Evolutionary conservation across 176 grass and related monocot genomes (phyloP).

Genomic region (Oryza longistaminata): DNA sequence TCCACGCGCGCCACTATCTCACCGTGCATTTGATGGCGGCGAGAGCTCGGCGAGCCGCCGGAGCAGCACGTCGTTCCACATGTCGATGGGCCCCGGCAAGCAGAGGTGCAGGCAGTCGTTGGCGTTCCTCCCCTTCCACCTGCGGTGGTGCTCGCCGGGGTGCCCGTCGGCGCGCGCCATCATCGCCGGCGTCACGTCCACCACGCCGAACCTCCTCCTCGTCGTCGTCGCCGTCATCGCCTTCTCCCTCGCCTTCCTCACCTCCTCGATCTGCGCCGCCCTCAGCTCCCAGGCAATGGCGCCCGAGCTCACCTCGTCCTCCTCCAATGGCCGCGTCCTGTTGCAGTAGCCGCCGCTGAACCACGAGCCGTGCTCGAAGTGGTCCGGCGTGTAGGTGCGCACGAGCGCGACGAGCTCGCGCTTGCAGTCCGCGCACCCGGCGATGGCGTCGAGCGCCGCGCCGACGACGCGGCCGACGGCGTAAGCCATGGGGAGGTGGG

Average conservation of each 20-base stretch:
- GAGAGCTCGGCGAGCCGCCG: slow-evolving; percentile 21
- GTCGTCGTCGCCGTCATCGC: background rate
- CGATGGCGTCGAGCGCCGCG: slow-evolving; percentile 47
- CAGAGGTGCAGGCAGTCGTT: slow-evolving; percentile 86
- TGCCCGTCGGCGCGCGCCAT: slow-evolving; percentile 89
- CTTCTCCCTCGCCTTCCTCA: slow-evolving; percentile 29
- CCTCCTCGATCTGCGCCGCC: slow-evolving; percentile 56
- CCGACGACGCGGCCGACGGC: slow-evolving; percentile 41
- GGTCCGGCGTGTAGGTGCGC: slow-evolving; percentile 57
- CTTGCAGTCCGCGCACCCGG: slow-evolving; percentile 36
- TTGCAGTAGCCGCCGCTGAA: slow-evolving; percentile 65
- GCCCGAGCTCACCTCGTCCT: background rate
- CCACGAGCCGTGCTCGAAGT: slow-evolving; percentile 74
- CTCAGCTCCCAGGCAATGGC: slow-evolving; percentile 51
- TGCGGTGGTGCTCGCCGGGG: slow-evolving; percentile 56
- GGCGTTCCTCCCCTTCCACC: slow-evolving; percentile 48
- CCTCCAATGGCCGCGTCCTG: slow-evolving; percentile 51
- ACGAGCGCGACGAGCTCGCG: slow-evolving; percentile 35
- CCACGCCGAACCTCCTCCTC: slow-evolving; percentile 42
- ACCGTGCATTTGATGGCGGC: background rate
- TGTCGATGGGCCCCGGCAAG: slow-evolving; percentile 72
- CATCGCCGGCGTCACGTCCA: slow-evolving; percentile 87
- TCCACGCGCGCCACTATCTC: too few species aligned
- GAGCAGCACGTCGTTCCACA: slow-evolving; percentile 71
- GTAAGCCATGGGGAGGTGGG: slow-evolving; percentile 20